A percentile compares a stretch with the other conserved stretches of the same genome.
These are phyloP conservation scores for Globisporangium middletonii DNA, from an alignment of 352 stramenopile species.

Conservation along the genomic window DNA sequence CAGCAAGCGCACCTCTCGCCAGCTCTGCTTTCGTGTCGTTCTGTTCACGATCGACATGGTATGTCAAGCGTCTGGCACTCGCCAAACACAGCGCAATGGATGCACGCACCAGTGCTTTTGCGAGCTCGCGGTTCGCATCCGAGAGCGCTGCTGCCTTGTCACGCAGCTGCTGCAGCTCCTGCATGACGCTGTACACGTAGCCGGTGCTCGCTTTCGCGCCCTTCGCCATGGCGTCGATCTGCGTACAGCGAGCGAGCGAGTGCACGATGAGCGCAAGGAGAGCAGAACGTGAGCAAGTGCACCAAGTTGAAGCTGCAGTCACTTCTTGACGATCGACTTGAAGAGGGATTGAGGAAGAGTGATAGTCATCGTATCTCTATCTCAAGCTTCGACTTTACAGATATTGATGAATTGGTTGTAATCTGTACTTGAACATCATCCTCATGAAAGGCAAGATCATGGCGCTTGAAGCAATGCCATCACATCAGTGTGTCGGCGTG, in stretches of 20 bases:
- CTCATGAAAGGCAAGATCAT: too few species aligned
- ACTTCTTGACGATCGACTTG: constrained; percentile 3
- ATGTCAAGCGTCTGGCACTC: neutral
- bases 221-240: constrained; percentile 18
- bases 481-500: constrained; percentile 27
- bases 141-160: constrained; percentile 32
- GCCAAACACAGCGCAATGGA: neutral
- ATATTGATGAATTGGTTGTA: neutral
- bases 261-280: neutral
- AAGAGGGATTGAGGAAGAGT: constrained; percentile 5
- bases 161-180: constrained; percentile 55
- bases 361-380: constrained; percentile 1
- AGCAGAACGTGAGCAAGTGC: neutral
- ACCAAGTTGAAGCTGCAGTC: too few species aligned
- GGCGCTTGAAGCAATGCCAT: constrained; percentile 16
- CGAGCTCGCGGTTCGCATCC: constrained; percentile 56
- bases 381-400: neutral
- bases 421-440: too few species aligned
- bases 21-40: constrained; percentile 55
- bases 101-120: constrained; percentile 46
- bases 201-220: constrained; percentile 25
- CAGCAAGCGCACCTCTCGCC: constrained; percentile 22
- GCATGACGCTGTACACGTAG: constrained; percentile 53
- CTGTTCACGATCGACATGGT: constrained; percentile 14
- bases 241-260: neutral